These are phyloP conservation scores for Colletotrichum sansevieriae DNA, from an alignment of 2,329 filamentous ascomycete species.

Conservation along the genomic window DNA sequence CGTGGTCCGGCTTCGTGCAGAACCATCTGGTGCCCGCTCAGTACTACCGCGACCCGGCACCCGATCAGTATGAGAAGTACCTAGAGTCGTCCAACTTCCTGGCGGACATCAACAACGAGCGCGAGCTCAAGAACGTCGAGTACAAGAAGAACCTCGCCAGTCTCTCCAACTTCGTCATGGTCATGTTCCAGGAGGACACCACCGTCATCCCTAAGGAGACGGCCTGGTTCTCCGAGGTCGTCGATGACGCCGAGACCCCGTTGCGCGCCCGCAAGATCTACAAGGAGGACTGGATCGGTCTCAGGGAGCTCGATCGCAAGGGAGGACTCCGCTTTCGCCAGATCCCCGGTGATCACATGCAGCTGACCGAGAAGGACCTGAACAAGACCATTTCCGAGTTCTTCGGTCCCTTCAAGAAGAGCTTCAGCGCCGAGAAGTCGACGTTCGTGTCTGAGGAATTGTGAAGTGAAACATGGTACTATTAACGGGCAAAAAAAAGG, in stretches of 20 bases:
- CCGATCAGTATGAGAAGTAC: slow-evolving; percentile 76
- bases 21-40: slow-evolving; percentile 88
- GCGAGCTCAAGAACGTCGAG: slow-evolving; percentile 75
- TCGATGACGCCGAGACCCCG: slow-evolving; percentile 77
- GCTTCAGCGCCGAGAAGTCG: slow-evolving; percentile 47
- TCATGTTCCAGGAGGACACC: slow-evolving; percentile 87
- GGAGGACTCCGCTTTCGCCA: slow-evolving; percentile 82
- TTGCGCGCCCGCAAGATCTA: slow-evolving; percentile 81
- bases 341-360: slow-evolving; percentile 86
- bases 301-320: slow-evolving; percentile 83
- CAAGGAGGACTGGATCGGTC: slow-evolving; percentile 91
- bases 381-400: slow-evolving; percentile 75
- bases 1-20: slow-evolving; percentile 85
- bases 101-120: slow-evolving; percentile 97
- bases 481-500: background rate
- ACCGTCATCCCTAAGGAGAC: slow-evolving; percentile 92
- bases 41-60: slow-evolving; percentile 83
- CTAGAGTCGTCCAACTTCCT: slow-evolving; percentile 87
- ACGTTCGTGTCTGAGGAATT: slow-evolving; percentile 52
- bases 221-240: slow-evolving; percentile 85
- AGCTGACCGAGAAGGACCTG: slow-evolving; percentile 75
- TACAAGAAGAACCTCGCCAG: slow-evolving; percentile 79
- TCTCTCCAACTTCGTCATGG: slow-evolving; percentile 87
- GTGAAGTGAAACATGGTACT: slow-evolving; percentile 44
- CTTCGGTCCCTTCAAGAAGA: slow-evolving; percentile 67